Conservation (phyloP, 1,139 yeast genomes). For the Taphrina wiesneri region DNA sequence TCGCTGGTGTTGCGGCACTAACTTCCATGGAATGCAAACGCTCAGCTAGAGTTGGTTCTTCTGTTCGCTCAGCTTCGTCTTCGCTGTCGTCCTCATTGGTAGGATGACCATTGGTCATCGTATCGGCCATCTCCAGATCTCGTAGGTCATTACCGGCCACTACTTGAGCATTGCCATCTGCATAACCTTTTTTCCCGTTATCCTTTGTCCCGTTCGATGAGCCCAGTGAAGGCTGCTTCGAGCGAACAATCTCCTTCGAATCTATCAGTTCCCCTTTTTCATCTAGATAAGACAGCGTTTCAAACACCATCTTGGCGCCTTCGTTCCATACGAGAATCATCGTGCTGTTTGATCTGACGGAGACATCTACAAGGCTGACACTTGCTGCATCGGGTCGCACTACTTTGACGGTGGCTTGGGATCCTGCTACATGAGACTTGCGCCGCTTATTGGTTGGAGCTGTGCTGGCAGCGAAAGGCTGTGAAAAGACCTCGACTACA, state of each 20-base stretch:
- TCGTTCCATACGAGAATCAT: slow-evolving; percentile 70
- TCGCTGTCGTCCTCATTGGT: slow-evolving; percentile 42
- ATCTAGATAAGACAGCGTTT: slow-evolving; percentile 63
- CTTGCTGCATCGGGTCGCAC: slow-evolving; percentile 52
- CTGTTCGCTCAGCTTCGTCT: slow-evolving; percentile 45
- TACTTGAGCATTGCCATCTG: slow-evolving; percentile 64
- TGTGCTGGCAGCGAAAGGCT: slow-evolving; percentile 49
- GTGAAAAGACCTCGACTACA: slow-evolving; percentile 61
- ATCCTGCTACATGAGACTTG: slow-evolving; percentile 50
- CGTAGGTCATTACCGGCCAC: slow-evolving; percentile 44
- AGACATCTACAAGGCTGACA: slow-evolving; percentile 50
- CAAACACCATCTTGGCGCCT: slow-evolving; percentile 49
- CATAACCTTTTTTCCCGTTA: slow-evolving; percentile 48
- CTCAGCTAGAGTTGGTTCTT: slow-evolving; percentile 48
- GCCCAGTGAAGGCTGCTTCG: slow-evolving; percentile 58
- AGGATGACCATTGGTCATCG: not conserved
- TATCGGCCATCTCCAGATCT: slow-evolving; percentile 48
- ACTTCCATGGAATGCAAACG: slow-evolving; percentile 49
- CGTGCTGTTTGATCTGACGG: slow-evolving; percentile 49
- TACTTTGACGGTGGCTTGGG: slow-evolving; percentile 51
- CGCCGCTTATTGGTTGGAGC: slow-evolving; percentile 24
- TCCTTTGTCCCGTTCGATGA: slow-evolving; percentile 58
- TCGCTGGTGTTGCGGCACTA: slow-evolving; percentile 41
- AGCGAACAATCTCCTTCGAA: slow-evolving; percentile 19
- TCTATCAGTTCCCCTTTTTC: slow-evolving; percentile 41